Conservation (phyloP, 495 filamentous ascomycete species). For the Neohortaea acidophila region DNA sequence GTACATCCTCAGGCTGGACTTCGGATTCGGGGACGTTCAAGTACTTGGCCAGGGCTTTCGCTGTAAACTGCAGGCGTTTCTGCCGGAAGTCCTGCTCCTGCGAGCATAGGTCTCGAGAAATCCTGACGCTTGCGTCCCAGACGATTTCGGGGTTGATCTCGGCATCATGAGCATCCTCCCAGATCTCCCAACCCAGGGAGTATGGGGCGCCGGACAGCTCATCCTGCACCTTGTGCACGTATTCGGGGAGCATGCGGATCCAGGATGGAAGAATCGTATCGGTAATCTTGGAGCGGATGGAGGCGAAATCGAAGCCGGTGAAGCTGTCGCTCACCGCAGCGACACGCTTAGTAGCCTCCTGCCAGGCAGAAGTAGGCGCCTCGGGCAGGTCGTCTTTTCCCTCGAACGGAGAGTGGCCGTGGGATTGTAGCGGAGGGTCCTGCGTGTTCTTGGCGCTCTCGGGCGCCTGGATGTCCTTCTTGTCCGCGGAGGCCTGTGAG, state of each 20-base stretch:
- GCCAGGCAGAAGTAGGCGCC: slow-evolving; percentile 4
- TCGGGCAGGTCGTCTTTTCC: background rate
- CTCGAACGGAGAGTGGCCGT: background rate
- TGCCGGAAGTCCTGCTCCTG: slow-evolving; percentile 62
- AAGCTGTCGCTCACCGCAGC: slow-evolving; percentile 6
- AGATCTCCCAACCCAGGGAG: slow-evolving; percentile 81
- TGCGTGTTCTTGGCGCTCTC: background rate
- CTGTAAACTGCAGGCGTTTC: slow-evolving; percentile 47
- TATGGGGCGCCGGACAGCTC: slow-evolving; percentile 77
- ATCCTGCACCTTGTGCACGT: slow-evolving; percentile 66
- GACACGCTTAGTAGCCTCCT: slow-evolving; percentile 7
- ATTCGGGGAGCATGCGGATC: slow-evolving; percentile 59
- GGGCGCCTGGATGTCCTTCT: background rate
- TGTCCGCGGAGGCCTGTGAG: no score
- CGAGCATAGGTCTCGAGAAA: slow-evolving; percentile 66
- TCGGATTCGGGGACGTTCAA: slow-evolving; percentile 60
- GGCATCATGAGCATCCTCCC: slow-evolving; percentile 76
- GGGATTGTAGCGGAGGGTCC: slow-evolving; percentile 5
- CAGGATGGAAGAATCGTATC: slow-evolving; percentile 66
- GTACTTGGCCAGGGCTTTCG: slow-evolving; percentile 62
- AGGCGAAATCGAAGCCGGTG: slow-evolving; percentile 11
- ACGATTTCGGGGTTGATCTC: slow-evolving; percentile 72
- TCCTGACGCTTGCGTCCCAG: slow-evolving; percentile 61
- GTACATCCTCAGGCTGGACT: slow-evolving; percentile 84
- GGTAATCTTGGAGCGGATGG: slow-evolving; percentile 48